Evolutionary conservation across 352 stramenopile genomes (phyloP).

Genomic region (Pythium brassicae): DNA sequence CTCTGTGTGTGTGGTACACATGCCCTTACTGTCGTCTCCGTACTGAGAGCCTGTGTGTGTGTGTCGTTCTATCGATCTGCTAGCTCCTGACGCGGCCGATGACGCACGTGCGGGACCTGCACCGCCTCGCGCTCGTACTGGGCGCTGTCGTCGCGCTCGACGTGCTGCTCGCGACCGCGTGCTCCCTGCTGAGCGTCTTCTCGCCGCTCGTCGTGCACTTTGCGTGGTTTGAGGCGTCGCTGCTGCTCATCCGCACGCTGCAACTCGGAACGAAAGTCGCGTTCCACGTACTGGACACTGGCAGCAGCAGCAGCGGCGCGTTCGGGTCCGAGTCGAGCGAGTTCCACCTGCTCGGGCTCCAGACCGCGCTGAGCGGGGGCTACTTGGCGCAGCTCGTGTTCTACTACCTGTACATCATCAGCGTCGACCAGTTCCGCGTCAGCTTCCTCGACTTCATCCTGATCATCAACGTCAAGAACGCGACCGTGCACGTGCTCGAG

Average conservation of each 20-base stretch:
- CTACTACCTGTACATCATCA: conserved; percentile 83
- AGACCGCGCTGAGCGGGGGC: conserved; percentile 51
- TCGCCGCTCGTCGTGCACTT: conserved; percentile 56
- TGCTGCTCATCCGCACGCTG: conserved; percentile 61
- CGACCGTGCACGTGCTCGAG: conserved; percentile 56
- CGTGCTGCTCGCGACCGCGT: conserved; percentile 31
- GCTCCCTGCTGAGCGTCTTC: conserved; percentile 37
- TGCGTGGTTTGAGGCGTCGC: conserved; percentile 67
- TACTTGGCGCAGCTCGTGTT: conserved; percentile 68
- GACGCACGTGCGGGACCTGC: conserved; percentile 49
- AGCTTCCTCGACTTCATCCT: conserved; percentile 77
- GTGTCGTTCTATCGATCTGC: background rate
- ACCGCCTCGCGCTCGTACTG: conserved; percentile 46
- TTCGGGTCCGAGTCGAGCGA: conserved; percentile 53
- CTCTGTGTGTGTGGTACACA: too few relatives aligned
- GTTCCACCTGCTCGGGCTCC: conserved; percentile 56
- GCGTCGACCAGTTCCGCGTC: conserved; percentile 72
- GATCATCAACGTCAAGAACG: conserved; percentile 81
- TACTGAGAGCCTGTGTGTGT: background rate
- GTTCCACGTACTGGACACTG: conserved; percentile 57
- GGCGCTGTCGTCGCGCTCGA: conserved; percentile 34
- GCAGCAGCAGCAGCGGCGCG: conserved; percentile 26
- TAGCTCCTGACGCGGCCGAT: conserved; percentile 60
- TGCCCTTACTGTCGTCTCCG: too few relatives aligned
- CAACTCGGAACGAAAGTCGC: conserved; percentile 67